Base-by-base conservation (phyloP, 192 early-diverging fungal genomes). In the Jimgerdemannia flammicorona region DNA sequence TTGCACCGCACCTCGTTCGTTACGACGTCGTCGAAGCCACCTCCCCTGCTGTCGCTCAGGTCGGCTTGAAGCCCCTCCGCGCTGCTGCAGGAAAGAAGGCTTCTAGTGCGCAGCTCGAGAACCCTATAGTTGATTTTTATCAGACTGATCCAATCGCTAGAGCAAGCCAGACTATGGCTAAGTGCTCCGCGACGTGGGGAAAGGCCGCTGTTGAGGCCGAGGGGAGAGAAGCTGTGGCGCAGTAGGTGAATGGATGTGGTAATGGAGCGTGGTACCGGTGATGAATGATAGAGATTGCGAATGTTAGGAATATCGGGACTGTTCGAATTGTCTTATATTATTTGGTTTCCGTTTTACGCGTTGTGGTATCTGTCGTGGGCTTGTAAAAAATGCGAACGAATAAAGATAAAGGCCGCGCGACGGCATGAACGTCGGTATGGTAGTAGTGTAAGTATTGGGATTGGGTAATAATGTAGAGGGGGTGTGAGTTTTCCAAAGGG, bases 111-210 rank as follows among this genome's bases (percentile, higher is more conserved):
- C 69, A 84, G 8, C 88, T 96, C 64, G 81, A 83, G 19, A 83
- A 88, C 2, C 89, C 91, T 3, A 91, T 99, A 64, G 85, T 83
- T 44, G 94, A 98, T 81, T 99, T 93, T 81, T 99, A 99, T 81
- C 90, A 96, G 88, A 99, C 96, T 2, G 93, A 99, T 79, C 89
- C 91, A 4, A 96, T 99, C 69, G 93, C 95, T 44, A 83, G 97
- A 44, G 93, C 98, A 6, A 96, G 95, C 17, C 89, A 90, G 67
- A 98, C 95, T 6, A 99, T 99, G 98, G 98, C 98, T 66, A 95
- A 97, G 79, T 95, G 95, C 76, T 95, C 97, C 29, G 84, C 85
- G 20, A 73, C 84, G 42, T 82, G 81, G 81, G 70, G 75, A 67
- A 54, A 74, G 77, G 66, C 66, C 74, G 70, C 59, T 44, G 67